Evolutionary conservation across 495 filamentous ascomycete genomes (phyloP).

Genomic region (Annulohypoxylon nitens): DNA sequence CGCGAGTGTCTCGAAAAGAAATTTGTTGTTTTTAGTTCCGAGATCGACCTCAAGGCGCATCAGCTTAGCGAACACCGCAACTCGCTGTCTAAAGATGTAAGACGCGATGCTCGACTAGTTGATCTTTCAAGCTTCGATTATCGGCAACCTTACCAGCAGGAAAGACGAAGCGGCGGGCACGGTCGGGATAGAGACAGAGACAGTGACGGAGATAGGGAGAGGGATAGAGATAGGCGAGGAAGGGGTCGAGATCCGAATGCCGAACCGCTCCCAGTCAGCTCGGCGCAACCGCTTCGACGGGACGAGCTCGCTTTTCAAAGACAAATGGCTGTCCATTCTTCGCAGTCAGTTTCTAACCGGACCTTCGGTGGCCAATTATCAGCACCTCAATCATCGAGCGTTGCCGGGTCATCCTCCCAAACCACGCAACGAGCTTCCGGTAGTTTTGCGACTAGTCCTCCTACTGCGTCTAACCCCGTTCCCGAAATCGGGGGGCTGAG

Average conservation of each 20-base stretch:
- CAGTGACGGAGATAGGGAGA: conserved; percentile 58
- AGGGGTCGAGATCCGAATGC: conserved; percentile 73
- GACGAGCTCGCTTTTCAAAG: conserved; percentile 94
- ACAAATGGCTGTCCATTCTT: conserved; percentile 89
- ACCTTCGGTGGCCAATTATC: conserved; percentile 87
- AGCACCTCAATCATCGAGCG: conserved; percentile 48
- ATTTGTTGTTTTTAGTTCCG: conserved; percentile 95
- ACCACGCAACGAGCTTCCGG: conserved; percentile 12
- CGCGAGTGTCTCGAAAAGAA: conserved; percentile 94
- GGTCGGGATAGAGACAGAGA: conserved; percentile 44
- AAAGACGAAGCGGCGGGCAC: conserved; percentile 66
- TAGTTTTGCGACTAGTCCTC: conserved; percentile 22
- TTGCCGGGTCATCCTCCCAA: conserved; percentile 32
- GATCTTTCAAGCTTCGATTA: conserved; percentile 89
- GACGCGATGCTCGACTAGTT: conserved; percentile 85
- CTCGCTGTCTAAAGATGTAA: conserved; percentile 82
- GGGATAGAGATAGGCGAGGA: conserved; percentile 59
- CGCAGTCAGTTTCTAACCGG: conserved; percentile 80
- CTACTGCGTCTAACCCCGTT: conserved; percentile 30
- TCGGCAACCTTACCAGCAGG: conserved; percentile 74
- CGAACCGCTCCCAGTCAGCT: conserved; percentile 80
- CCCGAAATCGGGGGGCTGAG: conserved; percentile 55
- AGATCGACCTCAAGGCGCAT: conserved; percentile 93
- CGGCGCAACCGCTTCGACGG: conserved; percentile 83
- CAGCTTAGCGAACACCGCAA: conserved; percentile 82